These are phyloP conservation scores for Phlyctochytrium arcticum DNA, from an alignment of 192 early-diverging fungal genomes.

Conservation along the genomic window DNA sequence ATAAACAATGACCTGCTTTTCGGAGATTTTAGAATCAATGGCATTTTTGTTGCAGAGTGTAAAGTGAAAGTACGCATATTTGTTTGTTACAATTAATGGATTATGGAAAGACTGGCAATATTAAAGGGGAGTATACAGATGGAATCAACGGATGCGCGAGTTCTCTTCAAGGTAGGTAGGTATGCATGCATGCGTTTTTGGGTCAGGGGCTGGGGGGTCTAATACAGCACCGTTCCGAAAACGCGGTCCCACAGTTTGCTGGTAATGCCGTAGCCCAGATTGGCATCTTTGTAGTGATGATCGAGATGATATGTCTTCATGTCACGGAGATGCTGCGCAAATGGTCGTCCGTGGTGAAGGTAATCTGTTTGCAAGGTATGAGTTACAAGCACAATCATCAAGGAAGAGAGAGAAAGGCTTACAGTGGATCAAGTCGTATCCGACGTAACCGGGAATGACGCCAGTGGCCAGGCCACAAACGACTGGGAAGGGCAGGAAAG, in stretches of 20 bases:
- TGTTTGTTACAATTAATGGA: too few species aligned
- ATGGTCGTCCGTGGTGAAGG: conserved; percentile 84
- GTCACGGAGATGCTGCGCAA: conserved; percentile 65
- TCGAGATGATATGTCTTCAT: conserved; percentile 95
- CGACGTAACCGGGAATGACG: conserved; percentile 73
- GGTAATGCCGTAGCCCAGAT: conserved; percentile 85
- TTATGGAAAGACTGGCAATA: too few species aligned
- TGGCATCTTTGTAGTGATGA: conserved; percentile 86
- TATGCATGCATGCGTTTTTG: too few species aligned
- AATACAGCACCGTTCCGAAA: conserved; percentile 57
- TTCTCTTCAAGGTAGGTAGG: too few species aligned
- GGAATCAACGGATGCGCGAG: too few species aligned
- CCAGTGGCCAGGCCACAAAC: conserved; percentile 72
- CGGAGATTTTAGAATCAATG: too few species aligned
- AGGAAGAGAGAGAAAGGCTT: conserved; percentile 15
- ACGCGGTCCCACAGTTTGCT: conserved; percentile 85
- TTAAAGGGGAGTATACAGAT: too few species aligned
- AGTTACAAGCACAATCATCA: too few species aligned
- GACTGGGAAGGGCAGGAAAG: conserved; percentile 59
- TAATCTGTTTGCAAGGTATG: too few species aligned
- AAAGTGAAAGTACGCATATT: too few species aligned
- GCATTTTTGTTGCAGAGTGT: too few species aligned
- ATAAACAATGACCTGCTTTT: too few species aligned
- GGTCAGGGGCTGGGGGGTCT: neutral
- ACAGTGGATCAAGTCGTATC: conserved; percentile 92